Evolutionary conservation across 2,329 filamentous ascomycete species (phyloP).

Genomic region (Sporothrix variecibatus): DNA sequence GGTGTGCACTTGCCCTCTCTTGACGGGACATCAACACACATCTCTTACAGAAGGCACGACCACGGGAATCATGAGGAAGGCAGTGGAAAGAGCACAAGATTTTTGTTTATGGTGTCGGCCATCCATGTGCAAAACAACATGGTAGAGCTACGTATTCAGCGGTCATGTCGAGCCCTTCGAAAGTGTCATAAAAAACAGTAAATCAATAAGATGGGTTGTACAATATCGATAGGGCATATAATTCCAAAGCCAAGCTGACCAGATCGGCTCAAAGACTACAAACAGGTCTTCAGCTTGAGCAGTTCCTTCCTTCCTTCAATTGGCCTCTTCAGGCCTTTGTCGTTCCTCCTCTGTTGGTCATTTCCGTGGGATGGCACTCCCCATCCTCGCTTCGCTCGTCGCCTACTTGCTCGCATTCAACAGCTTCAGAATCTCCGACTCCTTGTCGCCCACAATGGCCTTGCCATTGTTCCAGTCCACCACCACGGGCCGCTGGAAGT

Average conservation of each 20-base stretch:
- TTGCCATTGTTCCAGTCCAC: slow-evolving; percentile 95
- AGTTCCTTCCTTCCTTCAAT: not conserved
- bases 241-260: not conserved
- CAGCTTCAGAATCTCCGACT: slow-evolving; percentile 87
- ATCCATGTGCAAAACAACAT: not conserved
- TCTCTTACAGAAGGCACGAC: not conserved
- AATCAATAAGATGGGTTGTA: not conserved
- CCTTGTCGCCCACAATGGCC: slow-evolving; percentile 73
- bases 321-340: too few relatives aligned
- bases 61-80: not conserved
- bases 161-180: not conserved
- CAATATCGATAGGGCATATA: not conserved
- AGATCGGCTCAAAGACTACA: not conserved
- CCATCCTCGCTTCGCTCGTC: not conserved
- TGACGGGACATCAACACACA: too few relatives aligned
- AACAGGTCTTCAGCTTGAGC: not conserved
- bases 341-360: not conserved
- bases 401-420: slow-evolving; percentile 48
- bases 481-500: slow-evolving; percentile 75
- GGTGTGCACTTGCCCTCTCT: not conserved
- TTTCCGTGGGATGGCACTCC: not conserved
- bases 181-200: not conserved
- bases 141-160: not conserved
- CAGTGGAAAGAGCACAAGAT: not conserved
- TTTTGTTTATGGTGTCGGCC: not conserved